A percentile compares a stretch with the other conserved stretches of the same genome.
phyloP scores from a whole-genome alignment of 441 rosid genomes.

The Pelargonium hybrid region DNA sequence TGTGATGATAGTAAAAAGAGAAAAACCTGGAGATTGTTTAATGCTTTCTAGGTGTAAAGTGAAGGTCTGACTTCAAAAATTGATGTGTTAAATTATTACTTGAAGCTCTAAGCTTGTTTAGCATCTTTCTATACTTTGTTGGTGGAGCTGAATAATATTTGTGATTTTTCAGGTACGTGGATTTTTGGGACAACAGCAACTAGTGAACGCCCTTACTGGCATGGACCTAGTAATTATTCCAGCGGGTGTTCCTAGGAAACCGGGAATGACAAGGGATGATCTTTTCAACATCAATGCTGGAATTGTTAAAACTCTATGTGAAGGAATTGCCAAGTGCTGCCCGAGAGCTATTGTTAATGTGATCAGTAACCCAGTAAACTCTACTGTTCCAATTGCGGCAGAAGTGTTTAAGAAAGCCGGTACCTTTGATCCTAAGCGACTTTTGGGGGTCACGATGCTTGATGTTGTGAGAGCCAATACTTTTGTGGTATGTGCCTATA shows the following conservation, averaged over 20 bases:
- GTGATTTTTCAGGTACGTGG: slow-evolving; percentile 48
- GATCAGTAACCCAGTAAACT: slow-evolving; percentile 84
- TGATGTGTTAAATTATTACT: not conserved
- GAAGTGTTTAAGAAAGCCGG: slow-evolving; percentile 87
- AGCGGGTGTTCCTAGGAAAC: slow-evolving; percentile 88
- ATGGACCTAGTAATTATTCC: slow-evolving; percentile 88
- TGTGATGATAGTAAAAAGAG: not conserved
- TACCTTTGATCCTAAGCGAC: slow-evolving; percentile 69
- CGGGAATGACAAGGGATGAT: slow-evolving; percentile 93
- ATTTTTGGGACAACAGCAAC: slow-evolving; percentile 68
- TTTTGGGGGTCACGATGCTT: slow-evolving; percentile 71
- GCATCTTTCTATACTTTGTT: not conserved
- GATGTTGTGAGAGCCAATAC: slow-evolving; percentile 88
- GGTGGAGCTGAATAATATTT: not conserved
- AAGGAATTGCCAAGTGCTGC: slow-evolving; percentile 63
- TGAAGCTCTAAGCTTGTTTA: not conserved
- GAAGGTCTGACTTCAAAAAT: not conserved
- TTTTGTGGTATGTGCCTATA: slow-evolving; percentile 44
- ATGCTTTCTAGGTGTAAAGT: not conserved
- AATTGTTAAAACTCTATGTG: slow-evolving; percentile 70
- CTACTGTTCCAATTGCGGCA: slow-evolving; percentile 79
- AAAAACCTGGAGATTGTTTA: not conserved
- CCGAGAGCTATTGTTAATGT: slow-evolving; percentile 64
- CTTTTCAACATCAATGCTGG: slow-evolving; percentile 88
- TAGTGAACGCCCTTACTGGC: slow-evolving; percentile 61